Evolutionary conservation across 352 stramenopile species (phyloP), one percentile per base, ranked within the genome.

Genomic region (Phytopythium kandeliae): DNA sequence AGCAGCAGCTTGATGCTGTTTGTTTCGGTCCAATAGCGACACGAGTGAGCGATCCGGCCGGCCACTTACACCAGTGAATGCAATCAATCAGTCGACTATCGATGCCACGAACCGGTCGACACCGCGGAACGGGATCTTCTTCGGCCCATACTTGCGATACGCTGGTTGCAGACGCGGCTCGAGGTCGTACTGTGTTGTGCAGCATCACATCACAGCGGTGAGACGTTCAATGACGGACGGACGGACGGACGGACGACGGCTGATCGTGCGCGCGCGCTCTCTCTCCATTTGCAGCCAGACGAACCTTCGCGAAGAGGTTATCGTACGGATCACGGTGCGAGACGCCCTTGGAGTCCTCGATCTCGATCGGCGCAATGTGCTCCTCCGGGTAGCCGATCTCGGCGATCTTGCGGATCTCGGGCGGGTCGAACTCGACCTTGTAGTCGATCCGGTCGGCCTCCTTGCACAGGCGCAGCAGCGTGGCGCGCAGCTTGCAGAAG

Each of bases 371-470:
- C 36, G 65, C 73, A 41, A 90, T 88, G 53, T 74, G 68, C 43
- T 83, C 49, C 8, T 80, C 63, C 21, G 74, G 65, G 47, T 87
- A 86, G 0, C 79, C 79, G 2, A 41, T 25, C 53, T 86, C 72
- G 4, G 76, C 68, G 43, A 85, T 77, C 50, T 58, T 69, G 42
- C 73, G 70, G 30, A 88, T 73, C 52, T 86, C 76, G 0, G 57
- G 42, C 0, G 61, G 60, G 31, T 90, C 76, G 34, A 90, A 87
- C 57, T 90, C 79, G 50, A 90, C 72, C 59, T 84, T 85, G 61
- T 87, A 85, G 64, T 88, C 78, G 53, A 87, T 87, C 16, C 78
- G 69, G 36, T 89, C 78, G 17, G 75, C 78, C 51, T 89, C 78
- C 45, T 86, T 86, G 47, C 68, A 60, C 17, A 90, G 47, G 10